Evolutionary conservation across 2,329 filamentous ascomycete species (phyloP).

Genomic region (Sporothrix schenckii): DNA sequence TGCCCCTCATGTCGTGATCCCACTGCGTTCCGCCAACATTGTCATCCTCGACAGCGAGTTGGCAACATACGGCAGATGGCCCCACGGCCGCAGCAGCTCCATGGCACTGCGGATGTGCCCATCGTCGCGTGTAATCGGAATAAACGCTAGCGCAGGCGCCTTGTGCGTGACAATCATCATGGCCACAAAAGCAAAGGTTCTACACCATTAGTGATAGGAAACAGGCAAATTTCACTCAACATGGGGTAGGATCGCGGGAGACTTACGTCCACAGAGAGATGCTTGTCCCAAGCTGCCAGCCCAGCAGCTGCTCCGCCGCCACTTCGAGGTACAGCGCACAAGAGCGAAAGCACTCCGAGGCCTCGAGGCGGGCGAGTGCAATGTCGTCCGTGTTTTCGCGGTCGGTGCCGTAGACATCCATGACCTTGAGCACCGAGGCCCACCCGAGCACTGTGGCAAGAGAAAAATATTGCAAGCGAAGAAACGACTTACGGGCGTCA

Average conservation of each 20-base stretch:
- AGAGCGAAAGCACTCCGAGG: constrained; percentile 30
- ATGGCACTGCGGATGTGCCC: constrained; percentile 27
- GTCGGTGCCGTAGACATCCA: constrained; percentile 31
- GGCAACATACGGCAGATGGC: constrained; percentile 33
- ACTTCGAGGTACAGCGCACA: constrained; percentile 30
- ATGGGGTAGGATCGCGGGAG: neutral
- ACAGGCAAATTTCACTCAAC: neutral
- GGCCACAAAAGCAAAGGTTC: constrained; percentile 31
- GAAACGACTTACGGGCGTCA: constrained; percentile 34
- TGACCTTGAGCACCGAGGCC: constrained; percentile 34
- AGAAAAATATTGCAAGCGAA: constrained; percentile 34
- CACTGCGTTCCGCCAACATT: constrained; percentile 31
- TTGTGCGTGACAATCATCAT: constrained; percentile 32
- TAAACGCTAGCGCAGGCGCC: constrained; percentile 30
- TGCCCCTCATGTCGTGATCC: constrained; percentile 22
- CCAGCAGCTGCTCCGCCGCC: constrained; percentile 33
- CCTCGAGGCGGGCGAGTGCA: constrained; percentile 29
- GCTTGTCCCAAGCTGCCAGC: constrained; percentile 32
- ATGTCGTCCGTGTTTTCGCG: constrained; percentile 30
- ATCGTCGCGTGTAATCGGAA: constrained; percentile 31
- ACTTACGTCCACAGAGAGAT: constrained; percentile 33
- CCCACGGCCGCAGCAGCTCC: constrained; percentile 32
- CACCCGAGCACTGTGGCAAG: constrained; percentile 32
- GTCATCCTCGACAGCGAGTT: constrained; percentile 30
- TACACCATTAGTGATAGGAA: neutral